phyloP scores from a whole-genome alignment of 2,329 filamentous ascomycete species.

The Ascomycota sp. region DNA sequence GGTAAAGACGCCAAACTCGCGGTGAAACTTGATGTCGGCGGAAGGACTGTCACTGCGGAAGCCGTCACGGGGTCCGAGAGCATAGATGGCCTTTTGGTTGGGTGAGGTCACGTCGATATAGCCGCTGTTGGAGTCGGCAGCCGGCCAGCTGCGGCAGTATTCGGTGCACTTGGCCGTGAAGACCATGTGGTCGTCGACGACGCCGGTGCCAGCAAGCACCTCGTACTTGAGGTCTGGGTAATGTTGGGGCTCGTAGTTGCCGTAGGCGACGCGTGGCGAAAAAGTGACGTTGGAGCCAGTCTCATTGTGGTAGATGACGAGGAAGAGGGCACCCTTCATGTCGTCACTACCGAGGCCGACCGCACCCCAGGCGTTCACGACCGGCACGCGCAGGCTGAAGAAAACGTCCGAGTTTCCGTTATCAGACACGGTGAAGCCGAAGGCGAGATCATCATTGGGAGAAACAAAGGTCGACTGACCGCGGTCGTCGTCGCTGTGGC shows the following conservation, averaged over 20 bases:
- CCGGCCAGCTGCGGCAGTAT: constrained; percentile 30
- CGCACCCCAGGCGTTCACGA: constrained; percentile 27
- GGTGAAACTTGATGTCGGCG: constrained; percentile 29
- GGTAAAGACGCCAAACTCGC: constrained; percentile 30
- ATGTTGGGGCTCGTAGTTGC: constrained; percentile 30
- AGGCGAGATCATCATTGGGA: constrained; percentile 21
- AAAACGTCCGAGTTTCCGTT: constrained; percentile 26
- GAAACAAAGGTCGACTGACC: constrained; percentile 24
- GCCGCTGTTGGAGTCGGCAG: constrained; percentile 12
- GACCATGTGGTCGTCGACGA: constrained; percentile 23
- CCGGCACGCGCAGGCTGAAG: constrained; percentile 30
- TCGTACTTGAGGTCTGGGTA: constrained; percentile 21
- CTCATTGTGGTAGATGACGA: constrained; percentile 31
- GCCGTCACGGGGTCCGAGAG: constrained; percentile 26
- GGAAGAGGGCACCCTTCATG: constrained; percentile 30
- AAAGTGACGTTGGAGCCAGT: constrained; percentile 30
- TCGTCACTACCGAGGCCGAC: constrained; percentile 31
- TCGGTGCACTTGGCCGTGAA: constrained; percentile 29
- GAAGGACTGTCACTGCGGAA: constrained; percentile 20
- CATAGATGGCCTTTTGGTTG: constrained; percentile 31
- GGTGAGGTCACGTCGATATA: constrained; percentile 28
- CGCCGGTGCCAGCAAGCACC: constrained; percentile 24
- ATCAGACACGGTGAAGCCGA: constrained; percentile 28
- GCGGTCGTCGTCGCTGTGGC: too few species aligned
- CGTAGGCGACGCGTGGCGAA: constrained; percentile 29